Conservation (phyloP, 257 asterid species). For the Gentiana dahurica region DNA sequence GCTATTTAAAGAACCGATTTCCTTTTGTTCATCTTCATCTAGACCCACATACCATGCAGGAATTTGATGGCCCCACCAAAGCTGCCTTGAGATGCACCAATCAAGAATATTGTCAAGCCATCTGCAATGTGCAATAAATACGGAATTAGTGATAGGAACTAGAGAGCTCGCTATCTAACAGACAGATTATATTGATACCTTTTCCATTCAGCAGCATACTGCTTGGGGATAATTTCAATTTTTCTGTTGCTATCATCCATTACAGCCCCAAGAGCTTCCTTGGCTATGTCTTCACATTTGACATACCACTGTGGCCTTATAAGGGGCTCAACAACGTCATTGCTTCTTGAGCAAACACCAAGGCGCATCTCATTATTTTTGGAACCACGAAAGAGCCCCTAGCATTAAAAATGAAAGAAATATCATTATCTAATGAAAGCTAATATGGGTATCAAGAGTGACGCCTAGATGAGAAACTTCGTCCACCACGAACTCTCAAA, state of each 20-base stretch:
- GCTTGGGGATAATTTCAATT: conserved; percentile 74
- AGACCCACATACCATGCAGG: conserved; percentile 90
- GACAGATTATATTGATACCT: conserved; percentile 29
- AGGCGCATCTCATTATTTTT: conserved; percentile 88
- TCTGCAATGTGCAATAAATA: conserved; percentile 27
- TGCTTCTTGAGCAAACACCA: conserved; percentile 87
- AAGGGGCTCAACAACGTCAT: conserved; percentile 88
- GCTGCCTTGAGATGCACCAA: conserved; percentile 98
- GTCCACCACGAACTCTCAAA: too few relatives aligned
- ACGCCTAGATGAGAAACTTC: too few relatives aligned
- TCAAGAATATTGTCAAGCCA: conserved; percentile 98
- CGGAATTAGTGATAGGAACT: too few relatives aligned
- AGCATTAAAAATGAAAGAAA: conserved; percentile 12
- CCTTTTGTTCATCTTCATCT: conserved; percentile 66
- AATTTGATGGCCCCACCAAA: conserved; percentile 98
- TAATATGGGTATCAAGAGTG: too few relatives aligned
- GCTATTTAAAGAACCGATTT: conserved; percentile 46
- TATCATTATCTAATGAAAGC: background rate
- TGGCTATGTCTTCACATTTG: conserved; percentile 73
- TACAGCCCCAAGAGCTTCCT: conserved; percentile 77
- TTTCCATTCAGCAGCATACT: conserved; percentile 83
- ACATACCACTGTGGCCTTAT: conserved; percentile 98
- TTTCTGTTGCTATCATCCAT: conserved; percentile 39
- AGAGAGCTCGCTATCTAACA: too few relatives aligned
- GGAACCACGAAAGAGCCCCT: conserved; percentile 82